A percentile compares a stretch with the other conserved stretches of the same genome.
Evolutionary conservation across 2,329 filamentous ascomycete species (phyloP).

Genomic region (Exophiala xenobiotica): DNA sequence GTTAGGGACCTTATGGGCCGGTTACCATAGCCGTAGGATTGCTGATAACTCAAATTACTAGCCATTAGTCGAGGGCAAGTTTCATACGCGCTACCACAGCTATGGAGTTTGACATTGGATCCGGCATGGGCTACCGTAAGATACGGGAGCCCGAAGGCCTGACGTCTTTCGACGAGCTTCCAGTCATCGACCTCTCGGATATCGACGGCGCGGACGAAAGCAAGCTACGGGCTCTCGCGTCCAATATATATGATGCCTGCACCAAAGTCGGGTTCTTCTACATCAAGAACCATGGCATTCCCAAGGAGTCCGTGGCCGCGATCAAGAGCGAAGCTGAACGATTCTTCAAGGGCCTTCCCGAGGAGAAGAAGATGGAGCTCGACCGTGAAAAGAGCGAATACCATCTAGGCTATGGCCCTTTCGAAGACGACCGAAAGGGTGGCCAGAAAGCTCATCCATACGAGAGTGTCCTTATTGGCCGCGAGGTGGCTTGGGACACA

Average conservation of each 20-base stretch:
- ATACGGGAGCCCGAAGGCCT: background rate
- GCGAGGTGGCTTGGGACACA: background rate
- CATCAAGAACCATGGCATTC: conserved; percentile 27
- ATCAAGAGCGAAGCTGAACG: conserved; percentile 1
- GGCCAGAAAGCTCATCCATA: background rate
- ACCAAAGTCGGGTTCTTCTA: conserved; percentile 29
- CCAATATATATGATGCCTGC: conserved; percentile 7
- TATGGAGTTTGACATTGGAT: background rate
- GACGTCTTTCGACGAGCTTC: background rate
- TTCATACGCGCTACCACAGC: background rate
- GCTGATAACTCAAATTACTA: background rate
- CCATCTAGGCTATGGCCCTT: background rate
- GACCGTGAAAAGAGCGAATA: background rate
- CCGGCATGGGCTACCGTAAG: background rate
- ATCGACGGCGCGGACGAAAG: too few species aligned
- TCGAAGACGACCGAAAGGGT: background rate
- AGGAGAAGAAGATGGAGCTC: background rate
- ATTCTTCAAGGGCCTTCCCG: background rate
- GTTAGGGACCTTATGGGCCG: too few species aligned
- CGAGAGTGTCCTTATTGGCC: background rate
- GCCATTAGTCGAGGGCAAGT: background rate
- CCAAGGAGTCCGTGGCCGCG: conserved; percentile 12
- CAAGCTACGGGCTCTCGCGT: background rate
- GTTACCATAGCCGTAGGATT: background rate
- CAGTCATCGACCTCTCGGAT: background rate